Conservation (phyloP, 202 grass and related monocot genomes). For the Panicum virgatum region DNA sequence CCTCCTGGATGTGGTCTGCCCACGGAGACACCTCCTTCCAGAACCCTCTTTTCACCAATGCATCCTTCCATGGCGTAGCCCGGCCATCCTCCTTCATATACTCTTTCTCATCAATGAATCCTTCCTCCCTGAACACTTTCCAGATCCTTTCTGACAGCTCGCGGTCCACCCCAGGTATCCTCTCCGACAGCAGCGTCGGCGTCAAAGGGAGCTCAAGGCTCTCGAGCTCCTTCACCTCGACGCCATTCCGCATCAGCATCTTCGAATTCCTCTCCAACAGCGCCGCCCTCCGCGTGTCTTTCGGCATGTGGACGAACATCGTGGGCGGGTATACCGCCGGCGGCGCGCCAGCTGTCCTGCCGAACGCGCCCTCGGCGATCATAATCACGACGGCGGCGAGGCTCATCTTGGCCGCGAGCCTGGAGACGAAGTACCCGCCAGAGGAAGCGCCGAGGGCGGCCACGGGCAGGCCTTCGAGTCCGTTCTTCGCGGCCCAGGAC, state of each 20-base stretch:
- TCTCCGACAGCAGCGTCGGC: conserved; percentile 59
- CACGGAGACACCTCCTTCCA: conserved; percentile 48
- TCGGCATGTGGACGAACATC: conserved; percentile 86
- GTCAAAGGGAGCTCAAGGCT: conserved; percentile 63
- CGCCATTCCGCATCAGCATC: conserved; percentile 52
- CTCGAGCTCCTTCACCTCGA: conserved; percentile 57
- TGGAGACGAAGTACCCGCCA: conserved; percentile 69
- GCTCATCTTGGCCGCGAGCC: conserved; percentile 55
- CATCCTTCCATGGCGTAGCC: conserved; percentile 61
- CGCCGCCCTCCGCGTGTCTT: conserved; percentile 44
- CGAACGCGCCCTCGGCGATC: conserved; percentile 73
- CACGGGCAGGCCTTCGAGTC: conserved; percentile 47
- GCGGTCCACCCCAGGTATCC: conserved; percentile 45
- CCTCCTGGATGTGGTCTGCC: conserved; percentile 66
- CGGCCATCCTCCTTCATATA: conserved; percentile 67
- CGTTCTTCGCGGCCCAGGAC: conserved; percentile 42
- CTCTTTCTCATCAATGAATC: conserved; percentile 61
- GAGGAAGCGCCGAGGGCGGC: conserved; percentile 66
- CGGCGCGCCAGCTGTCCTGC: background rate
- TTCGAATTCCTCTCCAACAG: conserved; percentile 54
- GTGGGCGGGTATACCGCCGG: conserved; percentile 44
- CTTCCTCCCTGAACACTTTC: conserved; percentile 50
- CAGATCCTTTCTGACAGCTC: conserved; percentile 48
- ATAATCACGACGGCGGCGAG: conserved; percentile 66
- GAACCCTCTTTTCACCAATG: conserved; percentile 46